A percentile compares a stretch with the other conserved stretches of the same genome.
These are phyloP conservation scores for Geranium rotundifolium DNA, from an alignment of 345 rosid genomes.

Conservation along the genomic window DNA sequence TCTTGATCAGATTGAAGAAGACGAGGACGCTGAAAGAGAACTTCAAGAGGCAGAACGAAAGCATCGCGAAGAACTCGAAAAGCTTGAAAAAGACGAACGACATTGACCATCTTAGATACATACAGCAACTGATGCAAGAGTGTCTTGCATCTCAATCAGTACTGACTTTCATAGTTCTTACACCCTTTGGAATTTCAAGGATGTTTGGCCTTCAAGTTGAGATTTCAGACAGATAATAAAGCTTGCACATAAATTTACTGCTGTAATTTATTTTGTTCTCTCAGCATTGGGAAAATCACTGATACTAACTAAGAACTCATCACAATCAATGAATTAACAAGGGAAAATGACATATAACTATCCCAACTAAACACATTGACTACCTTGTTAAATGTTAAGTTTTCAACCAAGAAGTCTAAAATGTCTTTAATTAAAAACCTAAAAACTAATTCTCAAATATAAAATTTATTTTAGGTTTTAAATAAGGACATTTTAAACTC, in stretches of 20 bases:
- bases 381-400: too few species aligned
- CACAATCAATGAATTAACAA: too few species aligned
- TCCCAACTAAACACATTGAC: too few species aligned
- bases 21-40: conserved; percentile 70
- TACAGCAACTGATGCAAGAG: not conserved
- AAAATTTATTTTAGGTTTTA: too few species aligned
- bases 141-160: not conserved
- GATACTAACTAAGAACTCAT: too few species aligned
- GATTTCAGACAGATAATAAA: not conserved
- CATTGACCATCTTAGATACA: conserved; percentile 7
- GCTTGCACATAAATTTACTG: not conserved
- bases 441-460: too few species aligned
- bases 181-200: not conserved
- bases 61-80: conserved; percentile 51
- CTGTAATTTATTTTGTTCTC: too few species aligned
- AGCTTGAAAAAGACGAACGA: conserved; percentile 40
- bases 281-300: too few species aligned
- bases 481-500: too few species aligned
- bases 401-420: too few species aligned
- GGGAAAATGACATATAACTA: too few species aligned
- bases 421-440: too few species aligned
- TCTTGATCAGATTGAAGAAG: conserved; percentile 78
- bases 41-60: conserved; percentile 67
- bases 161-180: not conserved
- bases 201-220: not conserved